A percentile compares a stretch with the other conserved stretches of the same genome.
These are phyloP conservation scores for Parastagonospora nodorum DNA, from an alignment of 2,329 filamentous ascomycete species.

Conservation along the genomic window DNA sequence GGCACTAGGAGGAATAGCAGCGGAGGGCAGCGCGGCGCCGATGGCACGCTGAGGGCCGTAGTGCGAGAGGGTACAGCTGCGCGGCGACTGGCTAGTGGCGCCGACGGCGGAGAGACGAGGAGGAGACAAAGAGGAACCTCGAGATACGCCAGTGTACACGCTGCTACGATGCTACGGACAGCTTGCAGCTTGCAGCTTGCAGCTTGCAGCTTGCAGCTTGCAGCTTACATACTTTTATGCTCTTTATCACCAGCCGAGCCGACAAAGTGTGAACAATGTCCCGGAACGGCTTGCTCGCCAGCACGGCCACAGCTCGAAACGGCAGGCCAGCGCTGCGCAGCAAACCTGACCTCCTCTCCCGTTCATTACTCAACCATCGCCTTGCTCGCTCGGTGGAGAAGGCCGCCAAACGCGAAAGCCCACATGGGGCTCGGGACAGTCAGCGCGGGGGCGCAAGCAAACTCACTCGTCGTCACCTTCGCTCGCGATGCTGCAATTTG, in stretches of 20 bases:
- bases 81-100: conserved; percentile 1
- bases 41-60: not conserved
- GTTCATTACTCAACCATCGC: conserved; percentile 9
- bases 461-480: too few relatives aligned
- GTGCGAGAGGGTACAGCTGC: not conserved
- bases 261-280: conserved; percentile 17
- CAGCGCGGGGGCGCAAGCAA: too few relatives aligned
- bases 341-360: conserved; percentile 3
- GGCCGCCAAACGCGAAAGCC: too few relatives aligned
- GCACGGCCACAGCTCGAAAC: conserved; percentile 34
- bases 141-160: conserved; percentile 6
- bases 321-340: conserved; percentile 15
- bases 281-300: conserved; percentile 21
- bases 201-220: conserved; percentile 3
- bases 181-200: conserved; percentile 12
- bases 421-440: too few relatives aligned
- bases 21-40: conserved; percentile 13
- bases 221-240: conserved; percentile 10
- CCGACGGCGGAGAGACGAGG: conserved; percentile 17
- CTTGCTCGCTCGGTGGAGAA: not conserved
- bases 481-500: too few relatives aligned
- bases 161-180: not conserved
- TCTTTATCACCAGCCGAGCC: conserved; percentile 18
- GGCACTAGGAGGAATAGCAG: conserved; percentile 9
- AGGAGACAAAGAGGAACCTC: conserved; percentile 18